These are phyloP conservation scores for Rhizophagus prolifer DNA, from an alignment of 192 early-diverging fungal genomes.

Conservation along the genomic window DNA sequence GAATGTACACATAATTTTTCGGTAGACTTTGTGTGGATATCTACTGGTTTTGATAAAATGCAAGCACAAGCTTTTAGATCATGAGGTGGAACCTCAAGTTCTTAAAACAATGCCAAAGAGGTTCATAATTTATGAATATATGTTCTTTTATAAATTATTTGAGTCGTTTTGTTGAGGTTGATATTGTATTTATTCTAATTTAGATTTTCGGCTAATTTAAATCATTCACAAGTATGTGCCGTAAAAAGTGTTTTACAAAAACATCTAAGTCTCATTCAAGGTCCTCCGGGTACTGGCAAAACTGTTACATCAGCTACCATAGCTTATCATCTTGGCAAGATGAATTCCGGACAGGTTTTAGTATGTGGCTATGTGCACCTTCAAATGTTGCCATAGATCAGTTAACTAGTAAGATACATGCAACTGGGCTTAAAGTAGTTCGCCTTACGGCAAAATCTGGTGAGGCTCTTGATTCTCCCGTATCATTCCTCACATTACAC, in stretches of 20 bases:
- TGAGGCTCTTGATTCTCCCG: conserved; percentile 91
- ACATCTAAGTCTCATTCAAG: conserved; percentile 94
- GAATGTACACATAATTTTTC: conserved; percentile 88
- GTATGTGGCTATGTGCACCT: conserved; percentile 97
- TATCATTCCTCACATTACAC: conserved; percentile 92
- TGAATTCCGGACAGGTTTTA: conserved; percentile 88
- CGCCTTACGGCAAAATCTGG: conserved; percentile 91
- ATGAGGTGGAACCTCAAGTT: conserved; percentile 88
- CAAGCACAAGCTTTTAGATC: conserved; percentile 90
- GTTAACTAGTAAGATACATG: conserved; percentile 94
- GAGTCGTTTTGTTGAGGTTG: no score
- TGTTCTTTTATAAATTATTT: not conserved
- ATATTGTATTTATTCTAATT: not conserved
- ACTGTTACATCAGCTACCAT: conserved; percentile 97
- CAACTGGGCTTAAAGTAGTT: conserved; percentile 91
- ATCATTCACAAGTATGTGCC: conserved; percentile 94
- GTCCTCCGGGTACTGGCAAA: conserved; percentile 96
- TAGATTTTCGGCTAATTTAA: conserved; percentile 86
- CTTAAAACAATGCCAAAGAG: conserved; percentile 82
- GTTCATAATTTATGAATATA: conserved; percentile 19
- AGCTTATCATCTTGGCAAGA: conserved; percentile 93
- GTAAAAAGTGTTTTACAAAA: conserved; percentile 91
- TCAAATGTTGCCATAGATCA: conserved; percentile 99
- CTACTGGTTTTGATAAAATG: conserved; percentile 96
- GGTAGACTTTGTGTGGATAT: conserved; percentile 99